These are phyloP conservation scores for Apiotrichum domesticum DNA, from an alignment of 1,284 basidiomycete species.

Conservation along the genomic window DNA sequence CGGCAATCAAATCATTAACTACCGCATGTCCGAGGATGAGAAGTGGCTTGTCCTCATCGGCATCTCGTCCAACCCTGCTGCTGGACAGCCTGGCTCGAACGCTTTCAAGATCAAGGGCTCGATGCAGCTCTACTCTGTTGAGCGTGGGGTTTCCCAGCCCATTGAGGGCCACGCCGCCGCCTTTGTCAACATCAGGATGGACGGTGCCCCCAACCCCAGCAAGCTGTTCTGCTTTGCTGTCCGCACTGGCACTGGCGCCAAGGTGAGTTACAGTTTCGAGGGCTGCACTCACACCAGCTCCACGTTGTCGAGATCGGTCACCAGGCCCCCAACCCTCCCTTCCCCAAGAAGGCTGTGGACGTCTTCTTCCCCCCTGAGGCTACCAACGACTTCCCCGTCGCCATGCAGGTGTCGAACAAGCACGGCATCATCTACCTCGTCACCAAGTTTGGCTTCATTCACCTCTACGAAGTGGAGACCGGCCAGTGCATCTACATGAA, in stretches of 20 bases:
- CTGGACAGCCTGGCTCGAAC: conserved; percentile 61
- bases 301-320: conserved; percentile 99
- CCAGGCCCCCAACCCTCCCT: conserved; percentile 87
- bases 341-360: conserved; percentile 96
- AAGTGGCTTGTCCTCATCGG: conserved; percentile 97
- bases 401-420: conserved; percentile 97
- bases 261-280: conserved; percentile 55
- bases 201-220: conserved; percentile 72
- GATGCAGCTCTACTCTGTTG: conserved; percentile 79
- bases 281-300: conserved; percentile 55
- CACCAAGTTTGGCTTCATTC: conserved; percentile 99
- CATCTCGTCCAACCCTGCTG: conserved; percentile 84
- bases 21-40: conserved; percentile 83
- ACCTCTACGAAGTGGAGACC: conserved; percentile 97
- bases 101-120: conserved; percentile 97
- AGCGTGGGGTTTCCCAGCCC: conserved; percentile 89
- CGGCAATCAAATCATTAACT: conserved; percentile 98
- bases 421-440: conserved; percentile 97
- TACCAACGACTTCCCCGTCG: conserved; percentile 98
- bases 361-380: conserved; percentile 99
- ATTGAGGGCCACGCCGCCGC: conserved; percentile 98
- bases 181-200: conserved; percentile 86
- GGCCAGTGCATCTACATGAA: conserved; percentile 99
- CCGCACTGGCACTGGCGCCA: conserved; percentile 90
- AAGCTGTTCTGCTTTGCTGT: conserved; percentile 97